Evolutionary conservation across 176 grass and related monocot genomes (phyloP).

Genomic region (Pontederia paniculata): DNA sequence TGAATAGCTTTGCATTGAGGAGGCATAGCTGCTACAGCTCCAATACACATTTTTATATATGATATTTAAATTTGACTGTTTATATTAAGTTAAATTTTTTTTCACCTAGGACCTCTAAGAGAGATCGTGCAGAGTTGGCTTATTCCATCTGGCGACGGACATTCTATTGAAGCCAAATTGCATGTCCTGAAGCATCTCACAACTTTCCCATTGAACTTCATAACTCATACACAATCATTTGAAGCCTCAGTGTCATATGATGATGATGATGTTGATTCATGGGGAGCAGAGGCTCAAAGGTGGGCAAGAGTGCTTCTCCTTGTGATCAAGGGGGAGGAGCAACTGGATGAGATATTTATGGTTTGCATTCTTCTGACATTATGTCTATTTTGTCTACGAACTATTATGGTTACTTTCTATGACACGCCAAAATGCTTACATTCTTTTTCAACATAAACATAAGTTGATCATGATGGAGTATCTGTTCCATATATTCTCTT

Average conservation of each 20-base stretch:
- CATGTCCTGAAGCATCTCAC: conserved; percentile 55
- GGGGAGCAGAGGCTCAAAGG: conserved; percentile 79
- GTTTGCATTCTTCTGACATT: conserved; percentile 24
- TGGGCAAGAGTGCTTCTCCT: conserved; percentile 81
- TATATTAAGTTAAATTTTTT: neutral
- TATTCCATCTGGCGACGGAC: conserved; percentile 30
- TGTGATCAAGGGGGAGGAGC: conserved; percentile 48
- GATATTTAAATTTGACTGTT: neutral
- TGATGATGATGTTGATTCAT: conserved; percentile 73
- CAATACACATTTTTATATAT: neutral
- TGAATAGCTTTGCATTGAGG: no score
- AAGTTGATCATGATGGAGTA: no score
- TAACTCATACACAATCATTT: conserved; percentile 31
- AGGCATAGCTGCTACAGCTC: no score
- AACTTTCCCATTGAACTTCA: conserved; percentile 56
- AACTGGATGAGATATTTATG: conserved; percentile 45
- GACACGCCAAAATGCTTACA: neutral
- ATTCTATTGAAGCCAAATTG: conserved; percentile 14
- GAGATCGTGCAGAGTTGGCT: conserved; percentile 57
- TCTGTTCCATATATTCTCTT: neutral
- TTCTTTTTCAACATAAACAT: neutral
- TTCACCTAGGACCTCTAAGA: conserved; percentile 55
- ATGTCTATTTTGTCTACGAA: neutral
- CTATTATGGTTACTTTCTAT: neutral
- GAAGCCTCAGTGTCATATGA: conserved; percentile 51